Base-by-base conservation (phyloP, 768 basidiomycete species). In the Trametes coccinea region DNA sequence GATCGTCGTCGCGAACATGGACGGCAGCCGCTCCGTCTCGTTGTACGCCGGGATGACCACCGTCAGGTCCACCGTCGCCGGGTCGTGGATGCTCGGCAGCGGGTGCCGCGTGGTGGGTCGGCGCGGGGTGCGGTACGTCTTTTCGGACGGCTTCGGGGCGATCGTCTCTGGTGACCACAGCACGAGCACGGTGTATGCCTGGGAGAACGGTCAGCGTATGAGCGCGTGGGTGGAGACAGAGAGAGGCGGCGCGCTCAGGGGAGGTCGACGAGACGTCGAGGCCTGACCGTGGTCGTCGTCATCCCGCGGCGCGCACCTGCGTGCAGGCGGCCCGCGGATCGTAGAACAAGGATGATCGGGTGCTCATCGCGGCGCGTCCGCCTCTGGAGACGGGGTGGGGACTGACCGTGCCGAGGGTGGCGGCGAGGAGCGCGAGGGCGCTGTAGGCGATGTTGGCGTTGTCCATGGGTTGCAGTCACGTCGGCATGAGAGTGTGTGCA, bases 31-130 rank as follows among this genome's bases (percentile, higher is more conserved):
- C n/a, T 81, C 75, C 4, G 84, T 83, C 74, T 97, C 95, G 69
- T 97, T 97, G 81, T 87, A 98, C 0, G 95, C 95, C 10, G 95
- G 95, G 9, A 97, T 84, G 66, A 97, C 81, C 67, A 98, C 81
- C 31, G 86, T 87, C 43, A 98, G 79, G 69, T 89, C 88, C 52
- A 93, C 79, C 0, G 82, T 77, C 45, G 83, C 78, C 0, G 80
- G 73, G 54, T 87, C 83, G n/a, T 78, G 67, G 33, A 90, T 77
- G 5, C 77, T 78, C 14, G 86, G 77, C 4, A 92, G 76, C 0
- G 84, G 83, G n/a, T 73, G 75, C 1, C 83, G 79, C n/a, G 77
- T 81, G 22, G 77, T 76, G 16, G 84, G 81, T 34, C 82, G 82
- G n/a, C 73, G 72, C 47, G 80, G 71, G 4, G 85, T 84, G 60